Conservation (phyloP, 129 eudicot genomes). For the Tagetes patula region DNA sequence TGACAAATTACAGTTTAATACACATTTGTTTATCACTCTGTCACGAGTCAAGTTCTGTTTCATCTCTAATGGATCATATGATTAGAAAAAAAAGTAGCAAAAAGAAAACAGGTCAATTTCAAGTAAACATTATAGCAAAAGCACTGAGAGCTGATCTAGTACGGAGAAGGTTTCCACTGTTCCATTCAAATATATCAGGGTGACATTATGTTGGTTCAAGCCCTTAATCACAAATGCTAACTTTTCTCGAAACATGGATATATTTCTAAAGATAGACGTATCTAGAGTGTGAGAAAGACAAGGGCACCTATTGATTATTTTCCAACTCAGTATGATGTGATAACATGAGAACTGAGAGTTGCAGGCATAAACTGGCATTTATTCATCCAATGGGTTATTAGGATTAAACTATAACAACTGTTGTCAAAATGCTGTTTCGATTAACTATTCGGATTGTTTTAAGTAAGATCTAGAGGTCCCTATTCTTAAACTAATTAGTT, state of each 20-base stretch:
- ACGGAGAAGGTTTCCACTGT: background rate
- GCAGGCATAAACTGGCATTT: background rate
- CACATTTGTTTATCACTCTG: background rate
- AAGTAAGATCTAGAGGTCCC: background rate
- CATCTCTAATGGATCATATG: background rate
- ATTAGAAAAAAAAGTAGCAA: background rate
- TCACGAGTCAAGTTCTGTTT: background rate
- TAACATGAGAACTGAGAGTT: background rate
- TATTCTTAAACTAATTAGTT: background rate
- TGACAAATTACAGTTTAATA: background rate
- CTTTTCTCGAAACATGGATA: background rate
- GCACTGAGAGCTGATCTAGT: too few species aligned
- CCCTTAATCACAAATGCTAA: conserved; percentile 5
- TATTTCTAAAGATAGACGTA: background rate
- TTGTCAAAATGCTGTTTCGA: background rate
- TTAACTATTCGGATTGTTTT: background rate
- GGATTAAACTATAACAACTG: background rate
- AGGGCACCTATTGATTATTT: background rate
- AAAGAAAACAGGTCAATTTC: background rate
- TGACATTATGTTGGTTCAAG: conserved; percentile 8
- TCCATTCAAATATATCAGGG: background rate
- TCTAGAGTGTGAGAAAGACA: conserved; percentile 6
- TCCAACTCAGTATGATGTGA: background rate
- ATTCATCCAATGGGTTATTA: background rate
- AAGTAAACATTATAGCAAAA: too few species aligned